These are phyloP conservation scores for Rhizoclosmatium globosum DNA, from an alignment of 192 early-diverging fungal species.

Conservation along the genomic window DNA sequence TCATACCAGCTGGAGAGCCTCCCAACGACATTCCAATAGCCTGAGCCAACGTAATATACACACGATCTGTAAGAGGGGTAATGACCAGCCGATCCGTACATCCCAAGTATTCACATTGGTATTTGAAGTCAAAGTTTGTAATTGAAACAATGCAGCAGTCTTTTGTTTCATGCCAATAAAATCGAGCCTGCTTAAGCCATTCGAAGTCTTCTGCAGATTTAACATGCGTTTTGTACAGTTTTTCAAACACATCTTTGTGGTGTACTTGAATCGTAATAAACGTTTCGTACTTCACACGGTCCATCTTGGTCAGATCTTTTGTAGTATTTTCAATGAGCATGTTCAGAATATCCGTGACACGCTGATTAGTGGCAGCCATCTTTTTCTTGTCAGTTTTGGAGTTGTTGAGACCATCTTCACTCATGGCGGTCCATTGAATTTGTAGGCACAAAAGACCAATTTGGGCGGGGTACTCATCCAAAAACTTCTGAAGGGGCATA, in stretches of 20 bases:
- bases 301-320: conserved; percentile 70
- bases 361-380: conserved; percentile 65
- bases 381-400: conserved; percentile 72
- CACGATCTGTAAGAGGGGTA: conserved; percentile 69
- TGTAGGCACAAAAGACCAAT: conserved; percentile 68
- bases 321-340: conserved; percentile 69
- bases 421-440: conserved; percentile 70
- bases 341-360: conserved; percentile 68
- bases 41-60: conserved; percentile 70
- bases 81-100: conserved; percentile 72
- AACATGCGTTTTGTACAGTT: conserved; percentile 65
- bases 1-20: conserved; percentile 63
- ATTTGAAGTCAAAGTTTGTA: conserved; percentile 72
- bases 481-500: conserved; percentile 67
- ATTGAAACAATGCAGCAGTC: conserved; percentile 71
- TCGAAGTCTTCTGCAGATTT: conserved; percentile 70
- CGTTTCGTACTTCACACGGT: conserved; percentile 69
- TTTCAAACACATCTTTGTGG: conserved; percentile 74
- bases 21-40: conserved; percentile 72
- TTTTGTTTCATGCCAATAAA: conserved; percentile 76
- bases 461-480: conserved; percentile 74
- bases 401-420: conserved; percentile 61
- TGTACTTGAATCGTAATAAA: conserved; percentile 76
- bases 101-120: conserved; percentile 73
- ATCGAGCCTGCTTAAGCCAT: conserved; percentile 71